phyloP scores from a whole-genome alignment of 2,329 filamentous ascomycete genomes.

The Dendryphion nanum region DNA sequence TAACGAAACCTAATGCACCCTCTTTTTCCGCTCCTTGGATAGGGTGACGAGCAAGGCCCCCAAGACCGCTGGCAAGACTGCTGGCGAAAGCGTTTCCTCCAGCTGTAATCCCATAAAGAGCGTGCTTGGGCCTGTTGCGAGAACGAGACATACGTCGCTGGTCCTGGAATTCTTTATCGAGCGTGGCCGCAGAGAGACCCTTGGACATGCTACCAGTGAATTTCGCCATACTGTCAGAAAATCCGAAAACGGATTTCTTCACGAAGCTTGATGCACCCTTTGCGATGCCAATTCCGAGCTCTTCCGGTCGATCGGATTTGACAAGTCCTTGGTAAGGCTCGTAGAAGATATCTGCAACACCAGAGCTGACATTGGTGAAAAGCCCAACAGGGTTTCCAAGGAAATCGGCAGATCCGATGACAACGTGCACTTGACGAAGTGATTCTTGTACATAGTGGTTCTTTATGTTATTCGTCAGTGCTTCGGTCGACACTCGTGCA shows the following conservation, averaged over 20 bases:
- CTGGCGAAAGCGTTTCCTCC: conserved; percentile 94
- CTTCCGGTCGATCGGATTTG: conserved; percentile 91
- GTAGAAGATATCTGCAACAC: conserved; percentile 97
- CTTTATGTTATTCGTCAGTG: conserved; percentile 81
- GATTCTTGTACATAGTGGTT: conserved; percentile 97
- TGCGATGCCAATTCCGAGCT: conserved; percentile 90
- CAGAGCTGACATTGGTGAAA: conserved; percentile 97
- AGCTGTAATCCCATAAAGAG: conserved; percentile 90
- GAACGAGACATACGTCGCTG: conserved; percentile 89
- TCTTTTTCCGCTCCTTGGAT: conserved; percentile 95
- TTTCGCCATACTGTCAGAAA: conserved; percentile 96
- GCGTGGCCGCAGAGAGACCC: conserved; percentile 87
- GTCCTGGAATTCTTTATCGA: conserved; percentile 99
- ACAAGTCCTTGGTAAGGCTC: conserved; percentile 98
- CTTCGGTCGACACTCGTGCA: conserved; percentile 80
- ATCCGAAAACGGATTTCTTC: conserved; percentile 97
- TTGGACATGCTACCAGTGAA: conserved; percentile 97
- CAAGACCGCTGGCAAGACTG: conserved; percentile 89
- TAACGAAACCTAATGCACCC: conserved; percentile 90
- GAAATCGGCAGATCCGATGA: conserved; percentile 95
- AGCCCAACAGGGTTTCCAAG: conserved; percentile 94
- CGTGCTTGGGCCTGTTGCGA: conserved; percentile 93
- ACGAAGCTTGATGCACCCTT: conserved; percentile 96
- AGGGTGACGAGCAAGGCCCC: conserved; percentile 88
- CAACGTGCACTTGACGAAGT: conserved; percentile 93